Conservation (phyloP, 352 stramenopile species). For the Phytophthora brassicae region DNA sequence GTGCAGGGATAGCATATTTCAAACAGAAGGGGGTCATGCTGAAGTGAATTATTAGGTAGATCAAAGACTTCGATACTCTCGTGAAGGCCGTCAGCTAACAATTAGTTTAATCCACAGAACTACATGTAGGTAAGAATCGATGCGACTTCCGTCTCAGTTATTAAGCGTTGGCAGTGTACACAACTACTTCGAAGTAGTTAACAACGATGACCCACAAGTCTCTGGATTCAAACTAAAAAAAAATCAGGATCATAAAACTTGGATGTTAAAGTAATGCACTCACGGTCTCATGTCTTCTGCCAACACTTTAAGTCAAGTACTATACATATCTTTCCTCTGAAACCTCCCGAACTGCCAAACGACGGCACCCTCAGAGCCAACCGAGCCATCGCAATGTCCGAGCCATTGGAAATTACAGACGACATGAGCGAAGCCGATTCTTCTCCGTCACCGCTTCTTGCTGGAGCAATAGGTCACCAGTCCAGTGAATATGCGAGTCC, state of each 20-base stretch:
- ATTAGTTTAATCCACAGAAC: too few species aligned
- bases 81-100: too few species aligned
- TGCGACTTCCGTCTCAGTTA: too few species aligned
- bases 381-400: slow-evolving; percentile 11
- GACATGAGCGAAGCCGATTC: slow-evolving; percentile 15
- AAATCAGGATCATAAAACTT: too few species aligned
- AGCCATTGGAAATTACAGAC: slow-evolving; percentile 9
- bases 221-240: too few species aligned
- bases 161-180: too few species aligned
- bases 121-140: too few species aligned
- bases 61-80: too few species aligned
- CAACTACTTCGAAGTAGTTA: slow-evolving; percentile 9
- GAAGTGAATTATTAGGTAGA: slow-evolving; percentile 12
- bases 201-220: slow-evolving; percentile 7
- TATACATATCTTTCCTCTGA: too few species aligned
- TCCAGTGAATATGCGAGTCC: slow-evolving; percentile 18
- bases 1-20: slow-evolving; percentile 25
- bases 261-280: too few species aligned
- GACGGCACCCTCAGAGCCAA: not conserved
- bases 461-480: not conserved
- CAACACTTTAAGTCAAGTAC: too few species aligned
- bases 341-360: slow-evolving; percentile 11
- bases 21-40: slow-evolving; percentile 34
- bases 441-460: slow-evolving; percentile 22
- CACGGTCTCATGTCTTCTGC: too few species aligned